phyloP scores from a whole-genome alignment of 1,139 yeast species.

The Debaryomyces coudertii region DNA sequence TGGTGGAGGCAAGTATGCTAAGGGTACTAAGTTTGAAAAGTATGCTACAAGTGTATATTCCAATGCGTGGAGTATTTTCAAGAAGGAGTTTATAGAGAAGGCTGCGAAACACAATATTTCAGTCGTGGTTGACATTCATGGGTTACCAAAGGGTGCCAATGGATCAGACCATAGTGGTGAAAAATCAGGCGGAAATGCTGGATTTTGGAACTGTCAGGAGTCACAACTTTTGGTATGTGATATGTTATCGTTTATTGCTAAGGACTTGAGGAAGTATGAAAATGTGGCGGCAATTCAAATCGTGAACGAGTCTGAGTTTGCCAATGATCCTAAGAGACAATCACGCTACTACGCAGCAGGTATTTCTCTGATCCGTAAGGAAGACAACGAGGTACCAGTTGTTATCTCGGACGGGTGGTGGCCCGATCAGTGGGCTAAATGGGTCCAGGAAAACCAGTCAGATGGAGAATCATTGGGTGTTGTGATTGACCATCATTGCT shows the following conservation, averaged over 20 bases:
- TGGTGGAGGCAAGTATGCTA: constrained; percentile 59
- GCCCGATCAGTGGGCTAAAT: constrained; percentile 76
- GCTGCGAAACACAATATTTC: constrained; percentile 66
- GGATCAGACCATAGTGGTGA: constrained; percentile 83
- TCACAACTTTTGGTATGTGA: constrained; percentile 52
- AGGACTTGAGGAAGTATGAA: constrained; percentile 57
- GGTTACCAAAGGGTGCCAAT: constrained; percentile 91
- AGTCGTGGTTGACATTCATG: constrained; percentile 83
- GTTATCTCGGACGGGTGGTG: constrained; percentile 95
- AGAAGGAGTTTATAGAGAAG: constrained; percentile 50
- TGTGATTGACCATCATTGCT: constrained; percentile 81
- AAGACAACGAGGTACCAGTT: constrained; percentile 64
- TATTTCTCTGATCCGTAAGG: constrained; percentile 57
- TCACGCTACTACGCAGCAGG: constrained; percentile 71
- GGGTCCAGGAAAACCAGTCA: constrained; percentile 52
- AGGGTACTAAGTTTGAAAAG: constrained; percentile 63
- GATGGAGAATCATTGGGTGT: constrained; percentile 55
- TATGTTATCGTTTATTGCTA: constrained; percentile 61
- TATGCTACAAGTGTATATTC: constrained; percentile 55
- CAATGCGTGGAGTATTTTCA: constrained; percentile 70
- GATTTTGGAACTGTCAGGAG: constrained; percentile 58
- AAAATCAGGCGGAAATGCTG: constrained; percentile 52
- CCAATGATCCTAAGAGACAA: constrained; percentile 54
- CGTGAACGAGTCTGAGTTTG: constrained; percentile 80
- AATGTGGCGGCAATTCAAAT: constrained; percentile 83